Evolutionary conservation across 495 filamentous ascomycete species (phyloP).

Genomic region (Penicillium ochrochloron): DNA sequence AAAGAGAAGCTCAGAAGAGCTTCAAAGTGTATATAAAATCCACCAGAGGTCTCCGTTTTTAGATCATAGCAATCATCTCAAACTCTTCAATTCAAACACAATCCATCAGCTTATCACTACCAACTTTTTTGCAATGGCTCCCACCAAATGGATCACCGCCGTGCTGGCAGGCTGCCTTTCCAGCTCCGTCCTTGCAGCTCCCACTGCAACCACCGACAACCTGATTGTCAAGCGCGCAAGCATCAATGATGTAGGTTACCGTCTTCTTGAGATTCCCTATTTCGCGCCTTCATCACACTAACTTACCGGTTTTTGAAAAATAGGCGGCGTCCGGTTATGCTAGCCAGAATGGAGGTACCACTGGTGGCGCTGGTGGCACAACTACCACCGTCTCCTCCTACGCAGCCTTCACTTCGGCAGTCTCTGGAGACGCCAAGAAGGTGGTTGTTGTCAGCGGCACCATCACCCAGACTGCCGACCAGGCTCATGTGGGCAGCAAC

Average conservation of each 20-base stretch:
- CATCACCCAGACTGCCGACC: conserved; percentile 48
- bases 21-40: neutral
- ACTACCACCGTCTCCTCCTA: conserved; percentile 63
- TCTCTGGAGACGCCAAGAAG: conserved; percentile 44
- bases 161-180: conserved; percentile 34
- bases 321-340: conserved; percentile 45
- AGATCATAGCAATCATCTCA: neutral
- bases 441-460: conserved; percentile 55
- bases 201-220: conserved; percentile 29
- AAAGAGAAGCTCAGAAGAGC: neutral
- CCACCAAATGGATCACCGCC: conserved; percentile 35
- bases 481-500: conserved; percentile 55
- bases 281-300: neutral
- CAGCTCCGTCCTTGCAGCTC: conserved; percentile 36
- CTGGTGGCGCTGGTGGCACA: conserved; percentile 62
- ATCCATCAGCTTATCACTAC: conserved; percentile 18
- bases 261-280: neutral
- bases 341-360: conserved; percentile 57
- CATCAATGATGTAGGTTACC: conserved; percentile 31
- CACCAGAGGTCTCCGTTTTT: neutral
- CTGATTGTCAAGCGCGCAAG: conserved; percentile 34
- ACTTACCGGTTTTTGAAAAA: neutral
- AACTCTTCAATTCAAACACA: conserved; percentile 22
- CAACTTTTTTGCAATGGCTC: conserved; percentile 28
- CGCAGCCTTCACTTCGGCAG: conserved; percentile 55